Evolutionary conservation across 1,284 basidiomycete genomes (phyloP).

Genomic region (Pyrrhoderma noxium): DNA sequence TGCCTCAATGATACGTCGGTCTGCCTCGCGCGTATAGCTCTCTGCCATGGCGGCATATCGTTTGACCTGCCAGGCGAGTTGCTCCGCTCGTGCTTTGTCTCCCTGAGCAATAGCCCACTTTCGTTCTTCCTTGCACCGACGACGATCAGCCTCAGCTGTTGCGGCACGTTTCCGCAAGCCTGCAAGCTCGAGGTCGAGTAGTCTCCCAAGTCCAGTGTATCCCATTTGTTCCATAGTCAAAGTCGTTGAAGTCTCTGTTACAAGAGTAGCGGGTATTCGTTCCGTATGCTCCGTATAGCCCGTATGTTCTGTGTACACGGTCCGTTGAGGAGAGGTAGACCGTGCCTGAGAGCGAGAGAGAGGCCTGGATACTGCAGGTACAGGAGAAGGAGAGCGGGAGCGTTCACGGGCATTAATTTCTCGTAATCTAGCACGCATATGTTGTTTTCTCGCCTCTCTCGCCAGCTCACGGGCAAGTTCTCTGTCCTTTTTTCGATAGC

Average conservation of each 20-base stretch:
- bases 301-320: not conserved
- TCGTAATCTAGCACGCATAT: constrained; percentile 12
- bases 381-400: constrained; percentile 3
- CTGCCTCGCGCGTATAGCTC: constrained; percentile 71
- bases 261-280: constrained; percentile 3
- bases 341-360: constrained; percentile 5
- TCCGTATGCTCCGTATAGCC: constrained; percentile 1
- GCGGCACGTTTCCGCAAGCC: constrained; percentile 68
- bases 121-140: constrained; percentile 73
- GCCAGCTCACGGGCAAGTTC: constrained; percentile 6
- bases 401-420: constrained; percentile 15
- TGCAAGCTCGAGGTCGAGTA: constrained; percentile 48
- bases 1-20: constrained; percentile 54
- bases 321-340: constrained; percentile 20
- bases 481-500: constrained; percentile 6
- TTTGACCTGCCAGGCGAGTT: constrained; percentile 77
- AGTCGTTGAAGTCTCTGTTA: constrained; percentile 38
- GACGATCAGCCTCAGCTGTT: constrained; percentile 70
- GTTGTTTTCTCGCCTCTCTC: constrained; percentile 12
- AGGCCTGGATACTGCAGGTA: not conserved
- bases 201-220: constrained; percentile 15
- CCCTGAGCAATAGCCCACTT: constrained; percentile 77
- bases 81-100: constrained; percentile 59
- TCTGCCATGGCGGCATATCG: constrained; percentile 71
- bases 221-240: constrained; percentile 51